Percentiles rank a stretch among this genome's conserved stretches.
These are phyloP conservation scores for Penicillium vulpinum DNA, from an alignment of 2,329 filamentous ascomycete species.

Conservation along the genomic window DNA sequence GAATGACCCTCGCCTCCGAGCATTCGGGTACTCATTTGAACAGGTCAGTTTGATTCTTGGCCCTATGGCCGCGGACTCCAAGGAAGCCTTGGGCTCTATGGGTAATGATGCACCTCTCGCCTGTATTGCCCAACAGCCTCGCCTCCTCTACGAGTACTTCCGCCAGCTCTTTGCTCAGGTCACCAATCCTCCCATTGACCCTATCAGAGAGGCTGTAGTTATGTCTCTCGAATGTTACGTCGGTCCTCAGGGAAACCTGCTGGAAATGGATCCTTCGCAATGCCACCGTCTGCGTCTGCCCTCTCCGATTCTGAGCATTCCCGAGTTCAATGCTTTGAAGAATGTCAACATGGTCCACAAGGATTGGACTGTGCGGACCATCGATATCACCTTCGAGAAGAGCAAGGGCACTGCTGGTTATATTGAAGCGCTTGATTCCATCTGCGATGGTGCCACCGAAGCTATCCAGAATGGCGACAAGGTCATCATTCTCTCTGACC, in stretches of 20 bases:
- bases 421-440: conserved; percentile 79
- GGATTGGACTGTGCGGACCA: conserved; percentile 83
- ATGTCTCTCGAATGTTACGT: conserved; percentile 98
- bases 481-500: conserved; percentile 85
- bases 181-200: conserved; percentile 96
- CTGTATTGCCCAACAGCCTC: conserved; percentile 84
- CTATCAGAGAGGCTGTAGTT: conserved; percentile 94
- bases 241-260: conserved; percentile 88
- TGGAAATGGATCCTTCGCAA: conserved; percentile 90
- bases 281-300: conserved; percentile 82
- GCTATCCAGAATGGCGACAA: conserved; percentile 82
- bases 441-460: conserved; percentile 80
- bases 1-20: conserved; percentile 77
- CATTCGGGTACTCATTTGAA: conserved; percentile 93
- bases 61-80: conserved; percentile 95
- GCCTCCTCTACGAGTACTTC: conserved; percentile 94
- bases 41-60: conserved; percentile 89
- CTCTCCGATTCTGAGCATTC: conserved; percentile 83
- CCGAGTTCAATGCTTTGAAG: conserved; percentile 84
- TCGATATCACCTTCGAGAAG: conserved; percentile 93
- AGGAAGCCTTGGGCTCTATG: conserved; percentile 96
- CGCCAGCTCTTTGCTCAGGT: conserved; percentile 96
- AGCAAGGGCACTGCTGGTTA: conserved; percentile 79
- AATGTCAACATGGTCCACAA: conserved; percentile 72
- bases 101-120: conserved; percentile 93